These are phyloP conservation scores for Ceratonia siliqua DNA, from an alignment of 306 rosid species.

Conservation along the genomic window DNA sequence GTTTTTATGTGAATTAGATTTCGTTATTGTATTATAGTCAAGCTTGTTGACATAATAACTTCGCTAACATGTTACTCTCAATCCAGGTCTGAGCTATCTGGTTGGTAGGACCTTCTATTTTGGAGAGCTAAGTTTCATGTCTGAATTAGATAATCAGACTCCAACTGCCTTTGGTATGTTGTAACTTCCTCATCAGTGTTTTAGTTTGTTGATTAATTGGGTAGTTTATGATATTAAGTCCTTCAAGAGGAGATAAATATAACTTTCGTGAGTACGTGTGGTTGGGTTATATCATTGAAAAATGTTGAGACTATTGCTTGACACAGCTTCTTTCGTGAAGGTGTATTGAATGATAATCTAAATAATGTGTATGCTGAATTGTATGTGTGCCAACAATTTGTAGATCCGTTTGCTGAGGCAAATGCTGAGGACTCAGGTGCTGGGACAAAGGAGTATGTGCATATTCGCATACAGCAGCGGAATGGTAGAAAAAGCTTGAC, in stretches of 20 bases:
- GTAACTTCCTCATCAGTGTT: background rate
- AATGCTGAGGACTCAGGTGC: conserved; percentile 71
- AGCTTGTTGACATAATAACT: too few relatives aligned
- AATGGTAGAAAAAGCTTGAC: conserved; percentile 93
- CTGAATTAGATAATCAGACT: conserved; percentile 62
- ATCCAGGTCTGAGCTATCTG: conserved; percentile 47
- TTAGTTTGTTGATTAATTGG: background rate
- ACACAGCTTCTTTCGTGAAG: too few relatives aligned
- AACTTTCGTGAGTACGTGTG: background rate
- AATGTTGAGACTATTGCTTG: background rate
- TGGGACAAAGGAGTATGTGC: conserved; percentile 92
- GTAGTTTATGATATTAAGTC: background rate
- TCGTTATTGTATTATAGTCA: too few relatives aligned
- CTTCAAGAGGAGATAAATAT: background rate
- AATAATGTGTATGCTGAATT: background rate
- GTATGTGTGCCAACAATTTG: background rate
- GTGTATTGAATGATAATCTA: background rate
- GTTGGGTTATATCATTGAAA: background rate
- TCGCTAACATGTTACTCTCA: background rate
- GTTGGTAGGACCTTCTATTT: conserved; percentile 31
- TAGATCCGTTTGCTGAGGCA: conserved; percentile 99
- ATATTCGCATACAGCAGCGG: conserved; percentile 86
- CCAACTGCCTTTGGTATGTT: conserved; percentile 63
- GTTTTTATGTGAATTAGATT: background rate
- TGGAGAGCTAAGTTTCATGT: conserved; percentile 59